Base-by-base conservation (phyloP, 257 asterid genomes). In the Paulownia fortunei region DNA sequence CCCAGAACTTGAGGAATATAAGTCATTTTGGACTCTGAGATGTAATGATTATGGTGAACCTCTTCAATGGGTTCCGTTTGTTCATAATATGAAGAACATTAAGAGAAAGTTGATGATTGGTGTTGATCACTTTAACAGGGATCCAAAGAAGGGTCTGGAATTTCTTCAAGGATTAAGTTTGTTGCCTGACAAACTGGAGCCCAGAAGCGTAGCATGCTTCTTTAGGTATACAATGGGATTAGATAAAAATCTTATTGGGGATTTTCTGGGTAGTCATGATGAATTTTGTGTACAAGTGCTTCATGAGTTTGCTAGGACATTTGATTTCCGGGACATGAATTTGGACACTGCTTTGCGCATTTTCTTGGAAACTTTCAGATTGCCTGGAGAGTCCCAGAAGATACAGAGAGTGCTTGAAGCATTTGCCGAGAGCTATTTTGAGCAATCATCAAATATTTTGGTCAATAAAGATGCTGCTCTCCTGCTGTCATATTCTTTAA, bases 371-470 rank as follows among this genome's bases (percentile, higher is more conserved):
- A 91, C 98, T 37, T 94, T 94, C 82, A 82, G 96, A 84, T 81
- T 94, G 84, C 99, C 99, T 56, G 98, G 99, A 65, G 99, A 94
- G 59, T 92, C 99, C 77, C 99, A 94, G 85, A 94, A 94, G 87
- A 94, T 94, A 79, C 98, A 89, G 69, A 90, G 98, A 86, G 99
- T 89, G 66, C 92, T 94, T 34, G 99, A 94, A 85, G 98, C 99
- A 76, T 94, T 94, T 86, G 81, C 99, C 13, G 98, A 91, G 77
- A 88, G 94, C 86, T 94, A 92, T 79, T 91, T 78, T 78, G 95
- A 92, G 85, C 98, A 94, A 74, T 87, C 97, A 23, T 86, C 89
- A n/a, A 58, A 86, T 80, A 89, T 91, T 86, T 86, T 94, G 80
- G 99, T 76, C 84, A 87, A 92, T 82, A 92, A 86, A 87, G 99